Evolutionary conservation across 306 rosid species (phyloP).

Genomic region (Malus sylvestris): DNA sequence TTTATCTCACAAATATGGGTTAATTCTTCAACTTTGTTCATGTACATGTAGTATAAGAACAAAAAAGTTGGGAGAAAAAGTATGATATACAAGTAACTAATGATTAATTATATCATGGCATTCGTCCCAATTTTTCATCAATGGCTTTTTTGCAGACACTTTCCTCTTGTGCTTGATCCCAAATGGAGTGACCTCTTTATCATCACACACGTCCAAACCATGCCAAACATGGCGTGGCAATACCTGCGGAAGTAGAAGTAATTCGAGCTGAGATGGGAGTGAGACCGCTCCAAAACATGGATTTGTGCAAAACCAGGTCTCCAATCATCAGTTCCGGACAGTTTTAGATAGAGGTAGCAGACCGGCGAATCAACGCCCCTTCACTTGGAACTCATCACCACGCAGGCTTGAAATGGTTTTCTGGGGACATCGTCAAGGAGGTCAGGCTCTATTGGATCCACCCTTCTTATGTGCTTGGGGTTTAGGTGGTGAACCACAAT

Average conservation of each 20-base stretch:
- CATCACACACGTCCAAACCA: conserved; percentile 60
- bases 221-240: conserved; percentile 75
- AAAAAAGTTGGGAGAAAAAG: background rate
- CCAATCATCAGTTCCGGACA: conserved; percentile 67
- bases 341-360: conserved; percentile 66
- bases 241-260: conserved; percentile 53
- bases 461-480: conserved; percentile 44
- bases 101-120: background rate
- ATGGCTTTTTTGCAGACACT: conserved; percentile 13
- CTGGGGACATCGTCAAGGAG: conserved; percentile 58
- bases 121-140: background rate
- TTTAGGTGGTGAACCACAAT: conserved; percentile 52
- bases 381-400: conserved; percentile 55
- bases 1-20: background rate
- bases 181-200: conserved; percentile 58
- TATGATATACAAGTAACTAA: background rate
- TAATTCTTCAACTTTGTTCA: background rate
- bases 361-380: conserved; percentile 56
- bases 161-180: conserved; percentile 55
- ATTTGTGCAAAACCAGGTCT: conserved; percentile 67
- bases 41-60: too few species aligned
- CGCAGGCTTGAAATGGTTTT: conserved; percentile 76
- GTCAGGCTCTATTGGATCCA: conserved; percentile 50
- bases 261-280: conserved; percentile 42
- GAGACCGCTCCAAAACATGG: conserved; percentile 23